Conservation (phyloP, 1,284 basidiomycete genomes). For the Boletus calvinii region DNA sequence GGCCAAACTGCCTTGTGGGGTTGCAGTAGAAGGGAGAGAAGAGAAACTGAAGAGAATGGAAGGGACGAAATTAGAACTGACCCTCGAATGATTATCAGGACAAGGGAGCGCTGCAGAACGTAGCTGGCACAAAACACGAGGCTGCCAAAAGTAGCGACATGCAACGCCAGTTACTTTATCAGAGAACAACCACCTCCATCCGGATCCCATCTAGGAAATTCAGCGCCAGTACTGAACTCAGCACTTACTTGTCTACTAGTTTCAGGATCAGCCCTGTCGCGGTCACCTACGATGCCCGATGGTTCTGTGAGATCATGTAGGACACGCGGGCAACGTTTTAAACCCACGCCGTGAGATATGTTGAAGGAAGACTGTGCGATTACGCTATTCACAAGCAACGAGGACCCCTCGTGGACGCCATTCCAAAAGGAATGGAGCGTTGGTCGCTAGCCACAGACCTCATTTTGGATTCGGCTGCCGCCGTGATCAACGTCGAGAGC, state of each 20-base stretch:
- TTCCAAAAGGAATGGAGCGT: slow-evolving; percentile 5
- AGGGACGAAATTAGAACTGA: slow-evolving; percentile 28
- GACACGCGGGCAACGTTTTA: slow-evolving; percentile 17
- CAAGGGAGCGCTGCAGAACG: slow-evolving; percentile 19
- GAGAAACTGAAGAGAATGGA: slow-evolving; percentile 14
- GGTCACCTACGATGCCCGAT: background rate
- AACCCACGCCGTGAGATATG: slow-evolving; percentile 25
- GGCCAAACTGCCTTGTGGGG: slow-evolving; percentile 21
- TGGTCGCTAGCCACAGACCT: background rate
- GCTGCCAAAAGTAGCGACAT: slow-evolving; percentile 34
- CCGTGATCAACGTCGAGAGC: too few species aligned
- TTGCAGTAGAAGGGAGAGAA: slow-evolving; percentile 16
- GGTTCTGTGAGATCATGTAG: slow-evolving; percentile 4
- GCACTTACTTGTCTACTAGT: background rate
- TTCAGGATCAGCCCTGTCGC: background rate
- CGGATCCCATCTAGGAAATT: slow-evolving; percentile 17
- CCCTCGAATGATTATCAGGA: slow-evolving; percentile 35
- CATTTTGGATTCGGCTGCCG: background rate
- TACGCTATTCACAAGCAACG: slow-evolving; percentile 27
- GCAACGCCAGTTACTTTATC: slow-evolving; percentile 29
- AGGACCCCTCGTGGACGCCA: slow-evolving; percentile 29
- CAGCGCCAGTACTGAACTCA: background rate
- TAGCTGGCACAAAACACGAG: slow-evolving; percentile 36
- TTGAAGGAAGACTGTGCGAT: slow-evolving; percentile 19
- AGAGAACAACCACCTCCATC: slow-evolving; percentile 8